These are phyloP conservation scores for Phalaenopsis aphrodite DNA, from an alignment of 106 monocot genomes.

Conservation along the genomic window DNA sequence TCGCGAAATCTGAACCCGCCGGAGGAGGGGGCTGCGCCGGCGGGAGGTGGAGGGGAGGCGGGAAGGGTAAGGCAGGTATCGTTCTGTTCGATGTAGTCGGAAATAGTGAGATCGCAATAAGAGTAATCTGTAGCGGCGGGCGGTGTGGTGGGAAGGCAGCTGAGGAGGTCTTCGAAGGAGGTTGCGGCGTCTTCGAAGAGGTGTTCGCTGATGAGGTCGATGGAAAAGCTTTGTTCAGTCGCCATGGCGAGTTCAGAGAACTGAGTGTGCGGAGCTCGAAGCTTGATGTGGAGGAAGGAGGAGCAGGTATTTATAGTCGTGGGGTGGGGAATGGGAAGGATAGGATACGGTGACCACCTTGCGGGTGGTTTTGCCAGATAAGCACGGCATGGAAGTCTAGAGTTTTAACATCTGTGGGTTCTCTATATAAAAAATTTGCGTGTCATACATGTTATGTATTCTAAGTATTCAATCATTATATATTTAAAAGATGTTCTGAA, in stretches of 20 bases:
- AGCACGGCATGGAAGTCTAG: neutral
- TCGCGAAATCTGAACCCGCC: neutral
- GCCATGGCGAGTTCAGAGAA: neutral
- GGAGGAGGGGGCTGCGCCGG: neutral
- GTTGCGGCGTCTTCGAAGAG: conserved; percentile 17
- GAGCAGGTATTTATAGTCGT: neutral
- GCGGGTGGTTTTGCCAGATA: neutral
- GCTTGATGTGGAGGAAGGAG: neutral
- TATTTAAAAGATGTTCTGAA: too few species aligned
- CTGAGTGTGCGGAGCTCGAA: neutral
- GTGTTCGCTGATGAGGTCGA: conserved; percentile 36
- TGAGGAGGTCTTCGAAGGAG: neutral
- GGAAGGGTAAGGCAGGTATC: neutral
- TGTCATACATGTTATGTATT: too few species aligned
- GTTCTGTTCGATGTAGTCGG: conserved; percentile 5
- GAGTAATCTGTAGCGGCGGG: neutral
- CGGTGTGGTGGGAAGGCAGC: neutral
- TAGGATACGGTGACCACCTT: neutral
- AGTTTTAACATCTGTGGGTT: neutral
- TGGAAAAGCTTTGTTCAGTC: conserved; percentile 3
- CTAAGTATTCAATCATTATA: too few species aligned
- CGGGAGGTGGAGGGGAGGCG: neutral
- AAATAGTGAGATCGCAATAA: neutral
- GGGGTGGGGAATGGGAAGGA: neutral
- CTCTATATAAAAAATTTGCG: neutral